Evolutionary conservation across 2,329 filamentous ascomycete genomes (phyloP).

Genomic region (Colletotrichum acutatum): DNA sequence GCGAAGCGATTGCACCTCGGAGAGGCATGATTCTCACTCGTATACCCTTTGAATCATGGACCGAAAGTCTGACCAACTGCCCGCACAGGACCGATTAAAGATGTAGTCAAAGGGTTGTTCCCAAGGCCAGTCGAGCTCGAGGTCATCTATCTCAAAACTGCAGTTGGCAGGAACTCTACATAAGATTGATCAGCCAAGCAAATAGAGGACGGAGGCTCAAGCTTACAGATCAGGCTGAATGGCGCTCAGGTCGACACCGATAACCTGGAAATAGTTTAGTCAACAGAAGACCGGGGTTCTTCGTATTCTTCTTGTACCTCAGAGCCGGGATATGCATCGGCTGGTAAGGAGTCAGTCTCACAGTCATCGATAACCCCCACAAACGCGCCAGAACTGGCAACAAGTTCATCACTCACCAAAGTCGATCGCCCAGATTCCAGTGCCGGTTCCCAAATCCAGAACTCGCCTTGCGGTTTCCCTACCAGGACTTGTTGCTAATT

Average conservation of each 20-base stretch:
- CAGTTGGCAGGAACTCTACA: conserved; percentile 59
- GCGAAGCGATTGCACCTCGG: too few relatives aligned
- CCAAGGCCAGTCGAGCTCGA: conserved; percentile 53
- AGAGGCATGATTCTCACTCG: neutral
- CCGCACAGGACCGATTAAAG: conserved; percentile 47
- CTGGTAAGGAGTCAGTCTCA: conserved; percentile 31
- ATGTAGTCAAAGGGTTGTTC: conserved; percentile 53
- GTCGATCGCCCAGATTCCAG: conserved; percentile 57
- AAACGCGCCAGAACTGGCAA: too few relatives aligned
- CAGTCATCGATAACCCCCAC: too few relatives aligned
- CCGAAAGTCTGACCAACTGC: conserved; percentile 39
- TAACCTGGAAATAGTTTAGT: conserved; percentile 37
- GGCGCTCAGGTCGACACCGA: conserved; percentile 54
- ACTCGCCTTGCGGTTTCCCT: conserved; percentile 41
- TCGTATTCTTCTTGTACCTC: conserved; percentile 32
- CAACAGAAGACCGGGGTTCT: too few relatives aligned
- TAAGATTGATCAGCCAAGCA: neutral
- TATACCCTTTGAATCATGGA: conserved; percentile 13
- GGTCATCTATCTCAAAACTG: conserved; percentile 57
- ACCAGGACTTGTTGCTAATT: conserved; percentile 42
- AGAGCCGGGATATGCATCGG: conserved; percentile 44
- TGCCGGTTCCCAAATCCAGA: conserved; percentile 61
- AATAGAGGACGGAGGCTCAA: neutral
- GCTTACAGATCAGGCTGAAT: conserved; percentile 50
- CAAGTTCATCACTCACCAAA: conserved; percentile 43